These are phyloP conservation scores for Pterocarpus santalinus DNA, from an alignment of 306 rosid species.

Conservation along the genomic window DNA sequence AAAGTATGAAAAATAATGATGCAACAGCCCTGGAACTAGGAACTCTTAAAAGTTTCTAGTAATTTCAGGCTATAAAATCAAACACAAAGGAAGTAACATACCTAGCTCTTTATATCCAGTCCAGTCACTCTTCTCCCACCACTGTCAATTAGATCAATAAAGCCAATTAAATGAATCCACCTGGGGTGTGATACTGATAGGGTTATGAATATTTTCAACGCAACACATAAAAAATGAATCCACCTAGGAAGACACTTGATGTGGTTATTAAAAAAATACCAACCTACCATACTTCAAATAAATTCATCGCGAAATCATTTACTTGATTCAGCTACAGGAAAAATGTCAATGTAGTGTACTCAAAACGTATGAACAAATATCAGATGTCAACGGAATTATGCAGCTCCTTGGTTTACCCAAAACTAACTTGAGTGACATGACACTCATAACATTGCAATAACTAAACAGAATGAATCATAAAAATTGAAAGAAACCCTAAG, in stretches of 20 bases:
- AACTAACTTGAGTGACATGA: constrained; percentile 7
- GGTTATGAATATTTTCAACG: constrained; percentile 60
- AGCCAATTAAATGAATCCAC: constrained; percentile 92
- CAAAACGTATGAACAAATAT: constrained; percentile 24
- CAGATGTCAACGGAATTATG: constrained; percentile 13
- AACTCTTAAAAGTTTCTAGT: constrained; percentile 15
- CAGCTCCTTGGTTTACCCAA: constrained; percentile 33
- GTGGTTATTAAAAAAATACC: constrained; percentile 12
- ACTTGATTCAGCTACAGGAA: constrained; percentile 26
- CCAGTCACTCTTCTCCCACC: constrained; percentile 99
- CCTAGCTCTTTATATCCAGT: constrained; percentile 99
- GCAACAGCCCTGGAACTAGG: constrained; percentile 26
- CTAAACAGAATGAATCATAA: constrained; percentile 23
- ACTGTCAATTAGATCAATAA: constrained; percentile 98
- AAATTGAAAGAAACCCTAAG: constrained; percentile 8
- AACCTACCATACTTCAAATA: constrained; percentile 42
- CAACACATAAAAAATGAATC: constrained; percentile 42
- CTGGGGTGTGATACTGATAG: constrained; percentile 74
- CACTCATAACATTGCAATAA: constrained; percentile 14
- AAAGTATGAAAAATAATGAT: constrained; percentile 28
- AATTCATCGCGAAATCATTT: neutral
- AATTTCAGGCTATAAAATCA: constrained; percentile 34
- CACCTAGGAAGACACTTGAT: constrained; percentile 39
- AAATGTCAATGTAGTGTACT: constrained; percentile 9
- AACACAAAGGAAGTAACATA: constrained; percentile 53